Evolutionary conservation across 805 yeast genomes (phyloP).

Genomic region (Saccharomyces jurei): DNA sequence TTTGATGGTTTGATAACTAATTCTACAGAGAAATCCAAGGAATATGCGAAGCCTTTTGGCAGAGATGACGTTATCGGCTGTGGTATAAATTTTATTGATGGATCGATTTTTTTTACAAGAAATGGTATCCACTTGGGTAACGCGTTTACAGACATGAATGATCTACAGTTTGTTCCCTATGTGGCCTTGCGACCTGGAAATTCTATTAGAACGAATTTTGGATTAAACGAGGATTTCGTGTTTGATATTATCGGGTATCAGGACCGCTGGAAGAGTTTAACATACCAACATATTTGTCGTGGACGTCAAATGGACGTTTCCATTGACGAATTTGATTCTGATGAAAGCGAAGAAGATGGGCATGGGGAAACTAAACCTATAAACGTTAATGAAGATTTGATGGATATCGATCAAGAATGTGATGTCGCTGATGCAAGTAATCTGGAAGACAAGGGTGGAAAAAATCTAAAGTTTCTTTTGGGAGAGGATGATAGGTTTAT

Average conservation of each 20-base stretch:
- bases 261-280: constrained; percentile 35
- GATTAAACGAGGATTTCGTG: constrained; percentile 44
- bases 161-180: constrained; percentile 39
- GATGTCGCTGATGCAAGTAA: constrained; percentile 17
- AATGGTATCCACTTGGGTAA: constrained; percentile 63
- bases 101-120: constrained; percentile 65
- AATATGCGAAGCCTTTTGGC: constrained; percentile 34
- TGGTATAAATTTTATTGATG: constrained; percentile 64
- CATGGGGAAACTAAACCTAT: background rate
- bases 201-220: constrained; percentile 32
- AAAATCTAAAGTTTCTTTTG: constrained; percentile 11
- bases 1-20: constrained; percentile 24
- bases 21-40: constrained; percentile 12
- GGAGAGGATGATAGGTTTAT: constrained; percentile 16
- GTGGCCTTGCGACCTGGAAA: constrained; percentile 35
- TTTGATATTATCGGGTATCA: constrained; percentile 55
- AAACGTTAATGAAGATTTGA: constrained; percentile 4
- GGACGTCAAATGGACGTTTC: constrained; percentile 9
- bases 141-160: constrained; percentile 42
- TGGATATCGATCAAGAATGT: constrained; percentile 24
- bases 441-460: constrained; percentile 4
- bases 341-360: constrained; percentile 7
- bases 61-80: constrained; percentile 68
- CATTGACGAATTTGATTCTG: constrained; percentile 3
- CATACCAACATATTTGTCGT: constrained; percentile 25